Base-by-base conservation (phyloP, 192 early-diverging fungal species). In the Entrophospora sp. region DNA sequence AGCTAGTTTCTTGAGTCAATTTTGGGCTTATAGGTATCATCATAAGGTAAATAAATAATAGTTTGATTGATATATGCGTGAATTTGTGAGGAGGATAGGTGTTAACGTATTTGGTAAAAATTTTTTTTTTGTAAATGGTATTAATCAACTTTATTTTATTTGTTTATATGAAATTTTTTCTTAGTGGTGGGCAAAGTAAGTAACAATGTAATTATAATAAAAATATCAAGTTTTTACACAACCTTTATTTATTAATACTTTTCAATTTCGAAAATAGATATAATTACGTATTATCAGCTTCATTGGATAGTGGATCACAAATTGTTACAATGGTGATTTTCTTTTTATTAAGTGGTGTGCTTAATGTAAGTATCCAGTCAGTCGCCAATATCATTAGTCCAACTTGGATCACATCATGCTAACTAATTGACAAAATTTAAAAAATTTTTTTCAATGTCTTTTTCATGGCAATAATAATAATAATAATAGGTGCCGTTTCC, bases 231-330 rank as follows among this genome's bases (percentile, higher is more conserved):
- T 53, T 14, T 6, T 53, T 53, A n/a, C 31, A 53, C 24, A 30
- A 9, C 31, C 12, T n/a, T 46, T 46, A 18, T 53, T 53, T 30
- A 30, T 53, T 53, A 32, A 30, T 30, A 31, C 8, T 14, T 55
- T 55, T 55, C 10, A 68, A n/a, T n/a, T n/a, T n/a, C n/a, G n/a
- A n/a, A n/a, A n/a, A n/a, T 30, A 87, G 81, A 32, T 86, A 87
- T 73, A 89, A 89, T 67, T 90, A 88, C 69, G 75, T 90, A 20
- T 42, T 87, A 5, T 81, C 78, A 5, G 85, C 86, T 10, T 86
- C 84, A 5, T 51, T 86, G 35, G 89, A 88, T 68, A 73, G 77
- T 10, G 87, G 85, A 13, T 69, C 80, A 7, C 73, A 77, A 0
- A 51, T 78, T 12, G 70, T 77, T 40, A 75, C 69, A 0, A 69